Evolutionary conservation across 768 basidiomycete genomes (phyloP), one percentile per base, ranked within the genome.

Genomic region (Phlegmacium glaucopus): DNA sequence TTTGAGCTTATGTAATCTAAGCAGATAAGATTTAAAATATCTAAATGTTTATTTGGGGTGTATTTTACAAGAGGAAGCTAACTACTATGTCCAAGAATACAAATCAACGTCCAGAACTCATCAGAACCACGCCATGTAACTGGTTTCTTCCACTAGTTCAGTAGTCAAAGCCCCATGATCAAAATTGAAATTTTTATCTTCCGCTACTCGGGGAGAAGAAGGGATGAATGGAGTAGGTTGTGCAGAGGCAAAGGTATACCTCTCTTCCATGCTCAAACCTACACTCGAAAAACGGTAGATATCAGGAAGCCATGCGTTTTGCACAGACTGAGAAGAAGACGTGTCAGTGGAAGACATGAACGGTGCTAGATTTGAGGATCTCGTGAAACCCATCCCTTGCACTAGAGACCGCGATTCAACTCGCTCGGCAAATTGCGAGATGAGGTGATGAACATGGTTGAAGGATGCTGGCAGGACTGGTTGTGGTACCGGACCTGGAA

Each of bases 51-150:
- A 22, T 22, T 22, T 22, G 22, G 22, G 2, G 22, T 22, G 5
- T 22, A 22, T 22, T 22, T 3, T 22, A 22, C 22, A 22, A 22
- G 22, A 22, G n/a, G n/a, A n/a, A n/a, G n/a, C n/a, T n/a, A n/a
- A n/a, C n/a, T n/a, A 13, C 16, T 9, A n/a, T 3, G 12, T 9
- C n/a, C n/a, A 45, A 17, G 28, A 28, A 39, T 16, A 39, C 30
- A 25, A 47, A 13, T 11, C 26, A 38, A 28, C 8, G 27, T 22
- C 9, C 36, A 25, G 25, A n/a, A 41, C 15, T 18, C 34, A 44
- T 63, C 66, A 83, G 56, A 84, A 84, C 82, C 82, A 84, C 17
- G 81, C 80, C 82, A 84, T 83, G 59, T 80, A 83, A 47, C 78
- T 79, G 29, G 80, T 82, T 53, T 76, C 80, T 54, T 78, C 78